Base-by-base conservation (phyloP, 2,329 filamentous ascomycete species). In the Trichoderma sp. region DNA sequence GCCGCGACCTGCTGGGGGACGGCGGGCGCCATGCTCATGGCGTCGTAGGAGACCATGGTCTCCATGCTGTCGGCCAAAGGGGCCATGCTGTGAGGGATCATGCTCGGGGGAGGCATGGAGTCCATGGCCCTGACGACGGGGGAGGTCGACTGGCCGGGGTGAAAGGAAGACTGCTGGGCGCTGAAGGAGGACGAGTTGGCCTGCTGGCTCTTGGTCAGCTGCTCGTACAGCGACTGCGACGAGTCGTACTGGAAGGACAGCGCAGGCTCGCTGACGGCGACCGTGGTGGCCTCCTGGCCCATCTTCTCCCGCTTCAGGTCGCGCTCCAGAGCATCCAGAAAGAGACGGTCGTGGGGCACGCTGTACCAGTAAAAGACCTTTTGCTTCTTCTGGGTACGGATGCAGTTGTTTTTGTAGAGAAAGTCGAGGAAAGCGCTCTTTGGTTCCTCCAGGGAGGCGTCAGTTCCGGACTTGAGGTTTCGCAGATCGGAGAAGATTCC, bases 291-390 rank as follows among this genome's bases (percentile, higher is more conserved):
- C 80, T 99, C 95, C 80, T 99, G 95, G 70, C 91, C 90, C 94
- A 98, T 98, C 87, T 99, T 99, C 82, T 99, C 95, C 75, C 95
- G 88, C 88, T 99, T 99, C 75, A 99, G 81, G 76, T 99, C 95
- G 70, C 95, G 90, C 84, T 99, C 95, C 72, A 99, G 83, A 45
- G 95, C 95, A 81, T 99, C 95, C 71, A 99, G 89, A 81, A 99
- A 99, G 59, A 99, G 88, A 63, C 95, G 88, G 79, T 99, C 95
- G 78, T 99, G 95, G 1, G 95, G 95, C 55, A 99, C 95, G 81
- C 93, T 97, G 81, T 98, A 99, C 95, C 95, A 99, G 82, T 98
- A 99, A 76, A 99, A 99, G 70, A 99, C 95, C 84, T 99, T 99
- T 77, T 99, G 95, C 85, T 99, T 99, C 88, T 99, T 99, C 80